Conservation (phyloP, 2,329 filamentous ascomycete genomes). For the Periglandula ipomoeae region DNA sequence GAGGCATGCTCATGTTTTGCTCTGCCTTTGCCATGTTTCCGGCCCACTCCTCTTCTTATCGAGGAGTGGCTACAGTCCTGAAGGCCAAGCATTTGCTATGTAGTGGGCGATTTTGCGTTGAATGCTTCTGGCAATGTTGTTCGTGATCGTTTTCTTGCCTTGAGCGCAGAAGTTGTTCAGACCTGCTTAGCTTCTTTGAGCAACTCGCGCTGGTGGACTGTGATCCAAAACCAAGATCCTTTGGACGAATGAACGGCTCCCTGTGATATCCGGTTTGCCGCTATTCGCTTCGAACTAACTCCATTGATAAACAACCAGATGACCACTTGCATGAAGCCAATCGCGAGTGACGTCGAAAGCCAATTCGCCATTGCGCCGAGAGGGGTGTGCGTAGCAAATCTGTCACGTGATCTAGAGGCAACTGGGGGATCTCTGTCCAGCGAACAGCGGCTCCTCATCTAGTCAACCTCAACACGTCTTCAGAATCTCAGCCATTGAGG, state of each 20-base stretch:
- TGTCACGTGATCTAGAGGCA: slow-evolving; percentile 1
- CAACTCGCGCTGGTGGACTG: no score
- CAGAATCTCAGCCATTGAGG: slow-evolving; percentile 19
- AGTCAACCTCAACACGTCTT: slow-evolving; percentile 1
- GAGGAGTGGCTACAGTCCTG: neutral
- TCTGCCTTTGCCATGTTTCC: neutral
- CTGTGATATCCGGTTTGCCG: no score
- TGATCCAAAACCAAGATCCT: no score
- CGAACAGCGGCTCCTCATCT: neutral
- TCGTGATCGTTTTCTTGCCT: no score
- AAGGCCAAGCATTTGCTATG: no score
- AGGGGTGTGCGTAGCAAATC: neutral
- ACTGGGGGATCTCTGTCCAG: neutral
- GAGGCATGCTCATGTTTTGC: neutral
- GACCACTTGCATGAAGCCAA: neutral
- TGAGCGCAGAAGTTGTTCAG: no score
- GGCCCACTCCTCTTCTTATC: neutral
- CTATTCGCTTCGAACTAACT: no score
- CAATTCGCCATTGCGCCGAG: neutral
- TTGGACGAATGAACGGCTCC: no score
- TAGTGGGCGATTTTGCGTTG: no score
- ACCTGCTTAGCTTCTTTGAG: no score
- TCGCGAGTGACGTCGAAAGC: slow-evolving; percentile 1
- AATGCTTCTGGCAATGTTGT: no score
- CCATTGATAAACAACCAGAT: neutral